Conservation (phyloP, 768 basidiomycete genomes). For the Lepiota brunneoincarnata region DNA sequence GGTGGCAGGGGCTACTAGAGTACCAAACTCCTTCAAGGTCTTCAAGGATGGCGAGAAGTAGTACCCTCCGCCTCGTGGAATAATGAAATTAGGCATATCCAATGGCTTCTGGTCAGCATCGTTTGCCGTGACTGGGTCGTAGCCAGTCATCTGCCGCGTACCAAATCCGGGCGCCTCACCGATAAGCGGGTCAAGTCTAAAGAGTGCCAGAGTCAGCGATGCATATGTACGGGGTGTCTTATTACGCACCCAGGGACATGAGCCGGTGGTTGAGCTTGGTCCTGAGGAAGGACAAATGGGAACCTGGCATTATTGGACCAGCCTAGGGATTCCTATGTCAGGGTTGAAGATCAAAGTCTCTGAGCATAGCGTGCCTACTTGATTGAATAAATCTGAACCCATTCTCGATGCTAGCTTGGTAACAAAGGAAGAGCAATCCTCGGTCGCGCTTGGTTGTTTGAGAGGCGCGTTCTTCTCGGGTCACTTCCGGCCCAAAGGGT, state of each 20-base stretch:
- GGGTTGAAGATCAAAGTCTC: background rate
- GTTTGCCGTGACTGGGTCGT: constrained; percentile 26
- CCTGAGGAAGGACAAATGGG: constrained; percentile 19
- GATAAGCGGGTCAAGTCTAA: constrained; percentile 49
- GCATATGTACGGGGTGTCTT: background rate
- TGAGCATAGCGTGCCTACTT: constrained; percentile 21
- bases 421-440: constrained; percentile 43
- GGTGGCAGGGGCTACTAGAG: too few species aligned
- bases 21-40: constrained; percentile 31
- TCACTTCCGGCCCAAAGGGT: constrained; percentile 52
- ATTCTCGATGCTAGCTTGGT: constrained; percentile 37
- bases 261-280: background rate
- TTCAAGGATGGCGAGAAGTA: constrained; percentile 51
- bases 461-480: constrained; percentile 29
- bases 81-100: constrained; percentile 35
- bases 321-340: constrained; percentile 18
- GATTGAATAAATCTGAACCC: constrained; percentile 43
- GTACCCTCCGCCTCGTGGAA: constrained; percentile 50
- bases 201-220: constrained; percentile 18
- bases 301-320: constrained; percentile 39
- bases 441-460: constrained; percentile 44
- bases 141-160: constrained; percentile 22
- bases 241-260: constrained; percentile 21
- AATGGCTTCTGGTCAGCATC: constrained; percentile 22
- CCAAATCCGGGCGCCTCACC: constrained; percentile 24